Percentiles rank a stretch among this genome's conserved stretches.
These are phyloP conservation scores for Euphorbia tirucalli DNA, from an alignment of 345 rosid genomes.

Conservation along the genomic window DNA sequence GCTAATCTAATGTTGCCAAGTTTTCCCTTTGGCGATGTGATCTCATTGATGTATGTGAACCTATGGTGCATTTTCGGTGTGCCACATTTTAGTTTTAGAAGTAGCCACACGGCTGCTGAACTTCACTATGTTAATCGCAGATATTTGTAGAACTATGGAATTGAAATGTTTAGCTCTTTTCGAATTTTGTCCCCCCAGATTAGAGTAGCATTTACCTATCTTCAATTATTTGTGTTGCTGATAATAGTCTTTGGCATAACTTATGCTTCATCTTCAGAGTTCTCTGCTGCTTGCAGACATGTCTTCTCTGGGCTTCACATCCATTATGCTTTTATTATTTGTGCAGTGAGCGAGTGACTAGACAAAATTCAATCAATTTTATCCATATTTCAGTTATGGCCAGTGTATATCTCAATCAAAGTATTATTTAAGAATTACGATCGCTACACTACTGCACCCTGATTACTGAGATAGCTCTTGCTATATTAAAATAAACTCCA, in stretches of 20 bases:
- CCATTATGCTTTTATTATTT: background rate
- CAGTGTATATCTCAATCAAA: background rate
- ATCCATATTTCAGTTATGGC: background rate
- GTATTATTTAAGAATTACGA: background rate
- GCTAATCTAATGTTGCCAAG: background rate
- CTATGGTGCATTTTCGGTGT: background rate
- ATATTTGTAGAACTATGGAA: background rate
- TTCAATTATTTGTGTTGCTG: background rate
- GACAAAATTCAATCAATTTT: background rate
- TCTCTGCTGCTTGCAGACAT: background rate
- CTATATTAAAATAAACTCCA: background rate
- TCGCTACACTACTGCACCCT: background rate
- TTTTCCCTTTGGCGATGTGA: constrained; percentile 12
- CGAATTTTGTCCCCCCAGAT: no score
- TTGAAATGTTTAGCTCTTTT: background rate
- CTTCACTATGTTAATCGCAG: background rate
- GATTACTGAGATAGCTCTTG: background rate
- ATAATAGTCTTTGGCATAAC: background rate
- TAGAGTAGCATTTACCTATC: background rate
- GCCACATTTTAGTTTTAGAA: constrained; percentile 4
- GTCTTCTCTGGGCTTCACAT: background rate
- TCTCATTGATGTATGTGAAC: background rate
- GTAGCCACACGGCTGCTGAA: background rate
- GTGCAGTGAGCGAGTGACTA: background rate
- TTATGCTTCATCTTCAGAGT: background rate